Base-by-base conservation (phyloP, 805 yeast species). In the Phaffomyces opuntiae region DNA sequence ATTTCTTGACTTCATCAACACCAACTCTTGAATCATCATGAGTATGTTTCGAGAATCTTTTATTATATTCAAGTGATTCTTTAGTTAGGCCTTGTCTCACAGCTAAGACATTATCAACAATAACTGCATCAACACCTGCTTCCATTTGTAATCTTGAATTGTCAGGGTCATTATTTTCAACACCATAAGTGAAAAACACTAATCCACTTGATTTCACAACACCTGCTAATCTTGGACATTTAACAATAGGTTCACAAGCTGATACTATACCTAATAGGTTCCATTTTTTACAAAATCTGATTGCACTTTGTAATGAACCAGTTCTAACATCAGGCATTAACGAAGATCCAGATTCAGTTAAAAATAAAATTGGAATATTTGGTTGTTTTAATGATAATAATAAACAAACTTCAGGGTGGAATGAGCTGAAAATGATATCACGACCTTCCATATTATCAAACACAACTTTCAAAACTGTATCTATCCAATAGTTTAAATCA, bases 111-210 rank as follows among this genome's bases (percentile, higher is more conserved):
- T 87, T 82, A 65, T 91, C 98, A 4, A 87, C 97, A 66, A 91
- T 91, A n/a, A 91, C 97, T 0, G 99, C 99, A 70, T 91, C 98
- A 12, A 91, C 96, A 9, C 98, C 98, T 4, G 95, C 90, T 51
- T 79, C 80, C 83, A 91, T 83, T 64, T 91, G 96, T 47, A 85
- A 69, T 53, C 80, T 81, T 27, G 95, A 89, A 50, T 81, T 80
- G 47, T 78, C 88, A 0, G 97, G 96, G 33, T 79, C 80, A 57
- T 91, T 91, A 63, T 91, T 91, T 60, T 76, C 73, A 1, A 77
- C 74, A 27, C 98, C 98, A 56, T 91, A 91, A 0, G 96, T 87
- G 46, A 91, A 91, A 65, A 96, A 90, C 12, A 90, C 96, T 51
- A 91, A 73, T 0, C 97, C 97, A 42, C 85, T 78, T 14, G 88